Base-by-base conservation (phyloP, 331 rosid genomes). In the Cydonia oblonga region DNA sequence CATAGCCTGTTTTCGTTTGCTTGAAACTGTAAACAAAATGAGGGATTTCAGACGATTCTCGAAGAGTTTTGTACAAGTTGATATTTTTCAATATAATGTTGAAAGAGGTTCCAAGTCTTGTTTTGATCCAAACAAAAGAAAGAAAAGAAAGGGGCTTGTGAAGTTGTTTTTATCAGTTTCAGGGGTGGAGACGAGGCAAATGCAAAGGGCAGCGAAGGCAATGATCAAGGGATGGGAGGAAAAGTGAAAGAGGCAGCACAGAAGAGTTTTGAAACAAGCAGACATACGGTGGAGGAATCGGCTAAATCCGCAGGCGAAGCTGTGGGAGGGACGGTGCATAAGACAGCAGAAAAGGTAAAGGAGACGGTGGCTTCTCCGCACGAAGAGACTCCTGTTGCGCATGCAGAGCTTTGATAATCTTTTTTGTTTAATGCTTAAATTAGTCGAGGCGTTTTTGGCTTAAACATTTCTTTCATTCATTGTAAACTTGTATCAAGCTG, bases 271-370 rank as follows among this genome's bases (percentile, higher is more conserved):
- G 77, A 28, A 29, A 26, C 62, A 68, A 79, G 91, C 91, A 87
- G 75, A 83, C 84, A 81, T 35, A 59, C 82, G 4, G 90, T 89
- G 8, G 82, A 87, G 61, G 93, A 20, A 66, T 64, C 81, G 20
- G 93, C 93, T 12, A 78, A 77, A 86, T 61, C 87, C 20, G 89
- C 89, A 9, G 97, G 84, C 9, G 76, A 84, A 46, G 80, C 70
- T 2, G 82, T 84, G 6, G 89, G 83, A 68, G 83, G 38, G 61
- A 78, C 83, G 19, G 64, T 84, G 79, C 86, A 75, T 60, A 88
- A 59, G 83, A 74, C 75, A 11, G 61, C 77, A 13, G 78, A 81
- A 20, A 86, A 75, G 59, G 73, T 72, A 56, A 77, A 70, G 74
- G 75, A 78, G 20, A 54, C 52, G 9, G 64, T 65, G 53, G 53